Evolutionary conservation across 345 rosid species (phyloP), one percentile per base, ranked within the genome.

Genomic region (Ceriops decandra): DNA sequence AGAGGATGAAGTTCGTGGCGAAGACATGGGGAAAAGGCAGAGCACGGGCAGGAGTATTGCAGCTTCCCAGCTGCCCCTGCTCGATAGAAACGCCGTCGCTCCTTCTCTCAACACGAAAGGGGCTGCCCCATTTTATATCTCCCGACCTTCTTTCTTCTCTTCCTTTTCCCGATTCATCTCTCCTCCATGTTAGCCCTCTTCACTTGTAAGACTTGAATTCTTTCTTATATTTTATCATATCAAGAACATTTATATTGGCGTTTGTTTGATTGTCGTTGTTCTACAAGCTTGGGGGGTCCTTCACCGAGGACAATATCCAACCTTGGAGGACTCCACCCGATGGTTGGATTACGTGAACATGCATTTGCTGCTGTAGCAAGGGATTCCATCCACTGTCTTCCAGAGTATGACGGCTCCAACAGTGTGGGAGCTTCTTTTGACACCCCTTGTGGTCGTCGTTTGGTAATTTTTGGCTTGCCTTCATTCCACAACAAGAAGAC

Each of bases 61-160:
- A 85, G 19, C 75, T 83, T 63, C 81, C 74, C 64, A 59, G 51
- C 72, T 77, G 80, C 58, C 78, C 77, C 38, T 65, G 70, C 53
- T 80, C 76, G 19, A 67, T 86, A 2, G 89, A 90, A 67, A 87
- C 96, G 5, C 92, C 96, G 32, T 77, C 84, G 62, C 86, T 90
- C 51, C 88, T 90, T 71, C 83, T 90, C 30, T 66, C 90, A 13
- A 90, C 96, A 7, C 87, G 89, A 33, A 90, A 87, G 68, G 89
- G 92, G 20, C 75, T 87, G 46, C 96, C 96, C 11, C 67, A 17
- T 64, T 90, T 86, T 68, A 79, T 87, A 57, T 67, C 96, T 15
- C 96, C 96, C 5, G 96, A 90, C 83, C 84, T 84, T 59, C 90
- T 90, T 69, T 74, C 85, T 68, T 79, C 83, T 24, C 89, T 90